A percentile compares a stretch with the other conserved stretches of the same genome.
Conservation (phyloP, 257 asterid genomes). For the Solanum appendiculatum region DNA sequence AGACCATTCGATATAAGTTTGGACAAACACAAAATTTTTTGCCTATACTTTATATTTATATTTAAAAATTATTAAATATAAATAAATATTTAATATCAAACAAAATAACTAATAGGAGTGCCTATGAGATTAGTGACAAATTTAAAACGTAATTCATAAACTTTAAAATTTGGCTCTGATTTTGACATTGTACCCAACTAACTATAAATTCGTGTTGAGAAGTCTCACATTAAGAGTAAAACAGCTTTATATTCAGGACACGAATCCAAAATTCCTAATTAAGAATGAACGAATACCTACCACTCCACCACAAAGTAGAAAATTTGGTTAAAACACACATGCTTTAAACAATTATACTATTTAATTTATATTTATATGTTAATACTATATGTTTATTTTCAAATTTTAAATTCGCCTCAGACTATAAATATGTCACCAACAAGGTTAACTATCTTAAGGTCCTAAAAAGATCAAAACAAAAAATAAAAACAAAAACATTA, state of each 20-base stretch:
- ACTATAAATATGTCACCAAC: not conserved
- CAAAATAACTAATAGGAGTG: not conserved
- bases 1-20: not conserved
- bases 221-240: not conserved
- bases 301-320: accelerated
- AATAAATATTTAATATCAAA: not conserved
- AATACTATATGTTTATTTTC: not conserved
- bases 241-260: not conserved
- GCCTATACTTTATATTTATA: not conserved
- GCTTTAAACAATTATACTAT: no score
- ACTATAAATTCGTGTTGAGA: not conserved
- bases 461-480: not conserved
- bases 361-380: no score
- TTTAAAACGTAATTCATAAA: not conserved
- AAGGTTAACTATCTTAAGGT: not conserved
- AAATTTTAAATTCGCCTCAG: not conserved
- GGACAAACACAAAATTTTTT: not conserved
- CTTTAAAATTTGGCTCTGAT: not conserved
- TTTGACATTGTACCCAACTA: not conserved
- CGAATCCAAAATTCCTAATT: not conserved
- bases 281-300: not conserved
- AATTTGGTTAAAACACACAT: no score
- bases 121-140: not conserved
- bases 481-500: not conserved
- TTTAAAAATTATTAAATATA: not conserved